Evolutionary conservation across 495 filamentous ascomycete genomes (phyloP).

Genomic region (Podospora tetraspora): DNA sequence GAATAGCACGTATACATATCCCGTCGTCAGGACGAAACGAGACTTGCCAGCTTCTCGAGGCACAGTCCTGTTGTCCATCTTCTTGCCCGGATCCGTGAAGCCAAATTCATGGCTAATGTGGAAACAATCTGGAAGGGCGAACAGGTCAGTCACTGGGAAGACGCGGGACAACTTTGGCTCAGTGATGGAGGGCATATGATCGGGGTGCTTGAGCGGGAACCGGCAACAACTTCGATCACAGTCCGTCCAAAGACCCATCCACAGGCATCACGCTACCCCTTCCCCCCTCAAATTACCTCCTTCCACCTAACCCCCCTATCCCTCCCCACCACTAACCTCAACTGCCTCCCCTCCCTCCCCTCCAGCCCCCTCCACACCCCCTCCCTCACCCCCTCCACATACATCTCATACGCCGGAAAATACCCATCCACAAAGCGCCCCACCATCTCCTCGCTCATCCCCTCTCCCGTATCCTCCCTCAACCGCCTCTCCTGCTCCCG

Average conservation of each 20-base stretch:
- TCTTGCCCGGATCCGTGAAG: too few relatives aligned
- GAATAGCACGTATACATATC: too few relatives aligned
- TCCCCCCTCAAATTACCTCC: constrained; percentile 61
- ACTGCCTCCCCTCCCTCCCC: constrained; percentile 23
- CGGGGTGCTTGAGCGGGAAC: too few relatives aligned
- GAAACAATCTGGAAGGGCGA: background rate
- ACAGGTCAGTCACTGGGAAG: background rate
- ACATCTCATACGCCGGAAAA: background rate
- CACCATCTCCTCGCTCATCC: background rate
- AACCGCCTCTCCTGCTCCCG: constrained; percentile 62
- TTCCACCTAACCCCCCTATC: constrained; percentile 64
- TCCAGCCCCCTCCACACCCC: constrained; percentile 18
- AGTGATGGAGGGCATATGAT: background rate
- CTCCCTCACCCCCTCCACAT: constrained; percentile 8
- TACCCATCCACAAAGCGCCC: background rate
- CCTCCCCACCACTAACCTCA: constrained; percentile 57
- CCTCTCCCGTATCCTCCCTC: background rate
- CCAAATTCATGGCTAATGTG: background rate
- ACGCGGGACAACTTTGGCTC: background rate
- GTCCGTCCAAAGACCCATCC: too few relatives aligned
- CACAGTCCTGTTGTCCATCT: too few relatives aligned
- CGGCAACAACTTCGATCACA: too few relatives aligned
- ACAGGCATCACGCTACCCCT: too few relatives aligned
- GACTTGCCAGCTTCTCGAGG: too few relatives aligned
- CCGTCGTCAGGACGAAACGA: too few relatives aligned